Evolutionary conservation across 2,329 filamentous ascomycete genomes (phyloP).

Genomic region (Aspergillus flavus): DNA sequence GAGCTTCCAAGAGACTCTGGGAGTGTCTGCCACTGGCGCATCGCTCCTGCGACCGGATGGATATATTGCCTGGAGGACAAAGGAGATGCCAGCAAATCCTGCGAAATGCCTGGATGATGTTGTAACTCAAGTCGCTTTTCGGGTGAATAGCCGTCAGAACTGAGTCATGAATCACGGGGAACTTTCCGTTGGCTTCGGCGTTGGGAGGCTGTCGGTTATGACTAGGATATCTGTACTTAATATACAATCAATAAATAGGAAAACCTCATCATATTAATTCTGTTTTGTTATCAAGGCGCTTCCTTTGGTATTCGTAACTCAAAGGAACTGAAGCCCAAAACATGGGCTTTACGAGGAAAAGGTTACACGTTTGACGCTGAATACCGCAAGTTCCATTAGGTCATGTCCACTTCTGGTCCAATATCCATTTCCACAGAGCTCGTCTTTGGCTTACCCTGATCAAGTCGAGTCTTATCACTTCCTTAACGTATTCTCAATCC

Average conservation of each 20-base stretch:
- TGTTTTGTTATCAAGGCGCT: background rate
- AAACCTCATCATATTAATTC: background rate
- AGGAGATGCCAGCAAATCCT: background rate
- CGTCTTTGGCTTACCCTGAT: background rate
- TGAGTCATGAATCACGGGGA: too few relatives aligned
- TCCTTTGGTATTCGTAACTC: background rate
- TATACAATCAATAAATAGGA: background rate
- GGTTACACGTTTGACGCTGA: too few relatives aligned
- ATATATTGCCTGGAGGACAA: conserved; percentile 36
- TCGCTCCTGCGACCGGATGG: conserved; percentile 40
- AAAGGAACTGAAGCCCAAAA: too few relatives aligned
- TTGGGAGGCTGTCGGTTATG: background rate
- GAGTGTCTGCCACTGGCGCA: conserved; percentile 32
- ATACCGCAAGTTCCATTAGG: background rate
- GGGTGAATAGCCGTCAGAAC: background rate
- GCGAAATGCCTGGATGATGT: background rate
- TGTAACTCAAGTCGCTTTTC: background rate
- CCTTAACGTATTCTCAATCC: conserved; percentile 37
- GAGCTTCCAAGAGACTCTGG: conserved; percentile 25
- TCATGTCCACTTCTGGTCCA: background rate
- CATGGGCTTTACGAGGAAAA: too few relatives aligned
- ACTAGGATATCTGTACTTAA: background rate
- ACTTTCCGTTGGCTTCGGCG: background rate
- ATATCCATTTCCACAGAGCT: background rate
- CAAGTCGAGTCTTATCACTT: conserved; percentile 13